Evolutionary conservation across 169 alveolate genomes (phyloP).

Genomic region (Plasmodium cynomolgi): DNA sequence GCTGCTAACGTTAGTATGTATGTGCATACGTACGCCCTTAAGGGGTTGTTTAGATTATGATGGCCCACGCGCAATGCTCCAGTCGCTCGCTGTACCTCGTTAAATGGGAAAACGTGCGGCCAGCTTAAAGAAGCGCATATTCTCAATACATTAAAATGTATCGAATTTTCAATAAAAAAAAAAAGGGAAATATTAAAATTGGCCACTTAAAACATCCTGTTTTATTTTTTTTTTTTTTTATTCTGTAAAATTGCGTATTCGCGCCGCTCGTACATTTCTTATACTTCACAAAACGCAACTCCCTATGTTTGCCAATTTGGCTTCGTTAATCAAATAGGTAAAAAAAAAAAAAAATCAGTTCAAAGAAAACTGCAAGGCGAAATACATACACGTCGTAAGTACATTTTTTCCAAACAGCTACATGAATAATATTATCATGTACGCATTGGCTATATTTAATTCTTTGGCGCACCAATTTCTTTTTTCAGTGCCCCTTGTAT

Average conservation of each 20-base stretch:
- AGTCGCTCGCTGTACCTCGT: background rate
- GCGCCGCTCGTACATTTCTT: background rate
- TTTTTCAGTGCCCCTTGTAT: background rate
- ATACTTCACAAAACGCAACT: background rate
- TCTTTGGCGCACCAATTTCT: background rate
- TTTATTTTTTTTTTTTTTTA: background rate
- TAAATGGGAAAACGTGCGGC: background rate
- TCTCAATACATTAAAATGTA: background rate
- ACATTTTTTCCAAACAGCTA: background rate
- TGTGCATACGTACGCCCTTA: background rate
- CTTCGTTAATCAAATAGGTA: background rate
- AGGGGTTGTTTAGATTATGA: background rate
- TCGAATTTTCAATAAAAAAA: background rate
- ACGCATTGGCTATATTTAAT: background rate
- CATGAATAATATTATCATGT: background rate
- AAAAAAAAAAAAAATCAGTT: background rate
- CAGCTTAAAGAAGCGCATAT: background rate
- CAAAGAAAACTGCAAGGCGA: background rate
- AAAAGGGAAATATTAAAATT: background rate
- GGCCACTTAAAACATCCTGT: background rate
- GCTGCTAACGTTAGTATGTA: background rate
- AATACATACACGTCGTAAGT: background rate
- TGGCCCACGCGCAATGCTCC: background rate
- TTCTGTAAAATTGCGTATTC: background rate
- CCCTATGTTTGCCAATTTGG: background rate